A percentile compares a stretch with the other conserved stretches of the same genome.
phyloP scores from a whole-genome alignment of 2,329 filamentous ascomycete species.

The Pestalotiopsis fici region DNA sequence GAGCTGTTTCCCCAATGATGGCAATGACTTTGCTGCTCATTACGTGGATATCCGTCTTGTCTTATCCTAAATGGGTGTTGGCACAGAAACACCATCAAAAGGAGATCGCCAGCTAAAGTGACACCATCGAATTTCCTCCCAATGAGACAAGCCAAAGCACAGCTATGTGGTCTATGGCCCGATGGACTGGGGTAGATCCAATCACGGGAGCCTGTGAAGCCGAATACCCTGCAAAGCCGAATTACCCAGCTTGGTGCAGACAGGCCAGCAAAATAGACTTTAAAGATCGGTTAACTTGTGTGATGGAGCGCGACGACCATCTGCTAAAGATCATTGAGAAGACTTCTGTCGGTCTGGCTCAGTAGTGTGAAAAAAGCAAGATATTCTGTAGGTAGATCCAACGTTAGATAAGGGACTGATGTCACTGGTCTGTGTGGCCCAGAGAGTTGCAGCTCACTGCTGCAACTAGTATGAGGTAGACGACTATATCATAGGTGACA shows the following conservation, averaged over 20 bases:
- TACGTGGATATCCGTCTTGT: neutral
- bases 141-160: neutral
- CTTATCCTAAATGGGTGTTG: neutral
- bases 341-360: neutral
- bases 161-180: neutral
- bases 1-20: neutral
- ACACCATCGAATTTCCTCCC: constrained; percentile 3
- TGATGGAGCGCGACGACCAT: neutral
- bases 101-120: constrained; percentile 1
- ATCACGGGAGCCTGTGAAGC: neutral
- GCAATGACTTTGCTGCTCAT: neutral
- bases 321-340: neutral
- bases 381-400: neutral
- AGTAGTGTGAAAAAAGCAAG: constrained; percentile 3
- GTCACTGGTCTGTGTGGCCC: neutral
- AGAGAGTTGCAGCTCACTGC: neutral
- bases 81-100: neutral
- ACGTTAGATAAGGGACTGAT: neutral
- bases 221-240: neutral
- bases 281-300: neutral
- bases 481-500: neutral
- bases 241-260: neutral
- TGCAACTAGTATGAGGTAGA: neutral
- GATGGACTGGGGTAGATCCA: neutral
- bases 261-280: neutral